These are phyloP conservation scores for Ricinus communis DNA, from an alignment of 345 rosid genomes.

Conservation along the genomic window DNA sequence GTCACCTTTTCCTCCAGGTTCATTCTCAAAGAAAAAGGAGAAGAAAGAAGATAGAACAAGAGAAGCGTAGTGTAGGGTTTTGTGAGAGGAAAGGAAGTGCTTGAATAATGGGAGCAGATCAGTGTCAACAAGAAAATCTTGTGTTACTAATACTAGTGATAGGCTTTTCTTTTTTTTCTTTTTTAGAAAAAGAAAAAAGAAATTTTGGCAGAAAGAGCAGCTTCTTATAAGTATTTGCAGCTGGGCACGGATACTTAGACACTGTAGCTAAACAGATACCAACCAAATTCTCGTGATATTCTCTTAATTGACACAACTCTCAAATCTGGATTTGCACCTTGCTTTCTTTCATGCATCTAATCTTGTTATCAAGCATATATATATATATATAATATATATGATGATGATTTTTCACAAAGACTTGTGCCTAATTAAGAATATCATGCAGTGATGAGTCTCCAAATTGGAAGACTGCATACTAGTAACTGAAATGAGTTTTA, in stretches of 20 bases:
- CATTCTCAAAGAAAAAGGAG: conserved; percentile 34
- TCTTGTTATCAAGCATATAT: too few species aligned
- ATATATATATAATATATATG: too few species aligned
- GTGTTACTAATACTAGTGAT: conserved; percentile 24
- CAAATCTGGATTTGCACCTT: too few species aligned
- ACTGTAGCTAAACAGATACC: background rate
- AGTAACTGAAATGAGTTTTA: too few species aligned
- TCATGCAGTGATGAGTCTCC: too few species aligned
- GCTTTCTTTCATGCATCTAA: too few species aligned
- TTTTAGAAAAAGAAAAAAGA: too few species aligned
- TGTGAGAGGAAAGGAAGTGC: conserved; percentile 7
- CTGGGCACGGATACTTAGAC: conserved; percentile 23
- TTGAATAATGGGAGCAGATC: conserved; percentile 4
- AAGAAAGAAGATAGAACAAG: conserved; percentile 3
- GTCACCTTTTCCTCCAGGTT: conserved; percentile 66
- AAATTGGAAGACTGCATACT: too few species aligned
- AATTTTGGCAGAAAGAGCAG: conserved; percentile 23
- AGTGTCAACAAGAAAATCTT: conserved; percentile 31
- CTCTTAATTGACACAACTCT: background rate
- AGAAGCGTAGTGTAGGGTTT: conserved; percentile 21
- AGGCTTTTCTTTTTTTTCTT: conserved; percentile 17
- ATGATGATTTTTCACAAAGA: too few species aligned
- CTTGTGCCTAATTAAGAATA: too few species aligned
- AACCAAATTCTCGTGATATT: background rate
- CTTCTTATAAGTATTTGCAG: background rate